phyloP scores from a whole-genome alignment of 441 rosid species.

The Pelargonium citronellum region DNA sequence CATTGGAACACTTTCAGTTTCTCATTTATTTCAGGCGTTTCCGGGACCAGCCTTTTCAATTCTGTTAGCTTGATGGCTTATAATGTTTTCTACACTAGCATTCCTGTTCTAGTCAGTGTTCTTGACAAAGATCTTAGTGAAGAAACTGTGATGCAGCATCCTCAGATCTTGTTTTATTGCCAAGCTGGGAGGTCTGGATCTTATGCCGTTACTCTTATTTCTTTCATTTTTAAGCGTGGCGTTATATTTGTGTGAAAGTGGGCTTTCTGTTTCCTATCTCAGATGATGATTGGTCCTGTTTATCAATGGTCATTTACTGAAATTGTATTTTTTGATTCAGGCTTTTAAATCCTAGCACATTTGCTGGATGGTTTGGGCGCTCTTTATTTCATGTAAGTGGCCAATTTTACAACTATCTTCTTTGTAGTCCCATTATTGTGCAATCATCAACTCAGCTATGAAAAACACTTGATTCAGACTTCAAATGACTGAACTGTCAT shows the following conservation, averaged over 20 bases:
- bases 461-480: neutral
- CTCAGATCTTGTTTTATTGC: constrained; percentile 93
- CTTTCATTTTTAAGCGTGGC: neutral
- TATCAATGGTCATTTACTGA: constrained; percentile 17
- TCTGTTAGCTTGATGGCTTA: constrained; percentile 99
- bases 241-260: constrained; percentile 9
- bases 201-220: neutral
- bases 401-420: constrained; percentile 7
- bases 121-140: constrained; percentile 97
- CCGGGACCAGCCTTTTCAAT: constrained; percentile 98
- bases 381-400: constrained; percentile 90
- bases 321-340: constrained; percentile 35
- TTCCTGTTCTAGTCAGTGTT: constrained; percentile 88
- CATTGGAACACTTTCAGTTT: constrained; percentile 50
- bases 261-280: neutral
- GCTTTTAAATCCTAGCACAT: constrained; percentile 97
- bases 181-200: constrained; percentile 90
- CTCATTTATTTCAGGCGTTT: constrained; percentile 98
- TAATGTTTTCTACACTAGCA: constrained; percentile 92
- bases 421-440: constrained; percentile 1
- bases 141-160: constrained; percentile 95
- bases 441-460: neutral
- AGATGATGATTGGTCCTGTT: neutral
- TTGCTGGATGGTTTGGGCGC: constrained; percentile 99
- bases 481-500: neutral